Evolutionary conservation across 2,329 filamentous ascomycete genomes (phyloP).

Genomic region (Calonectria hongkongensis): DNA sequence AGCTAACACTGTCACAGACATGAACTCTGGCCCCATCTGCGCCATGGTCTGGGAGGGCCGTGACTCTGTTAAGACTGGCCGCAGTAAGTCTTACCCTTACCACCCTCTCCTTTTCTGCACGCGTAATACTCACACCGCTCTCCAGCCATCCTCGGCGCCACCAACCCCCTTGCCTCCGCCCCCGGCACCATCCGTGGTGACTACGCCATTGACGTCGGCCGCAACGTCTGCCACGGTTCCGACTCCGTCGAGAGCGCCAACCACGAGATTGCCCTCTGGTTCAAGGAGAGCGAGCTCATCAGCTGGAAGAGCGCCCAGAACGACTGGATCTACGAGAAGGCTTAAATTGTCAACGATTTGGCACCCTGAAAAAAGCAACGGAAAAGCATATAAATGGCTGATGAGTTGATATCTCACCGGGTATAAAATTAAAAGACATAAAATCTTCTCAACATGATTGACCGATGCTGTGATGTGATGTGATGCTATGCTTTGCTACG

Average conservation of each 20-base stretch:
- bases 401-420: conserved; percentile 50
- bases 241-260: conserved; percentile 98
- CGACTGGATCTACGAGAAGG: conserved; percentile 99
- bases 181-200: conserved; percentile 99
- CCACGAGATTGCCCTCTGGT: conserved; percentile 99
- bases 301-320: conserved; percentile 89
- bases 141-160: conserved; percentile 93
- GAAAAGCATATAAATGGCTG: conserved; percentile 50
- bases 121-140: conserved; percentile 46
- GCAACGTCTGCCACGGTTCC: conserved; percentile 99
- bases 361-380: conserved; percentile 49
- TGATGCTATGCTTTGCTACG: conserved; percentile 44
- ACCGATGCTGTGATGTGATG: conserved; percentile 30
- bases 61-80: conserved; percentile 99
- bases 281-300: conserved; percentile 90
- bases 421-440: conserved; percentile 51
- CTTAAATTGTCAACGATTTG: conserved; percentile 61
- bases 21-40: conserved; percentile 96
- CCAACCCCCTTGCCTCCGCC: conserved; percentile 95
- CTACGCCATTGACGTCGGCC: conserved; percentile 87
- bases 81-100: conserved; percentile 73
- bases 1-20: conserved; percentile 76
- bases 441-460: conserved; percentile 48
- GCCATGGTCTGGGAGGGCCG: conserved; percentile 99
- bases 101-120: neutral